Evolutionary conservation across 2,329 filamentous ascomycete species (phyloP).

Genomic region (Talaromyces sp.): DNA sequence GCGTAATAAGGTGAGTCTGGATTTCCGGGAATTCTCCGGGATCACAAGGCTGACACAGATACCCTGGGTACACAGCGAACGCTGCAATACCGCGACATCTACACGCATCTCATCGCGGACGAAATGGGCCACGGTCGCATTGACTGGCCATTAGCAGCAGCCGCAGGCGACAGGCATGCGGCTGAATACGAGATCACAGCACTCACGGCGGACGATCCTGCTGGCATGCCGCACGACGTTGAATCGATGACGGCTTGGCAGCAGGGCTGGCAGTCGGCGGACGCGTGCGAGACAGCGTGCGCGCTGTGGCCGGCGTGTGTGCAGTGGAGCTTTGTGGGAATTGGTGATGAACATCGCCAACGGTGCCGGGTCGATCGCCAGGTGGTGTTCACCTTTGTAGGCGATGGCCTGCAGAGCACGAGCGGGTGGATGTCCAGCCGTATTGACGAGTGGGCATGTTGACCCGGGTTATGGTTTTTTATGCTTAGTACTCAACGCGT

Average conservation of each 20-base stretch:
- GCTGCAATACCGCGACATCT: conserved; percentile 20
- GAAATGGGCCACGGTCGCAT: conserved; percentile 14
- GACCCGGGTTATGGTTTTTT: not conserved
- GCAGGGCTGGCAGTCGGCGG: conserved; percentile 19
- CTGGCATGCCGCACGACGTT: conserved; percentile 8
- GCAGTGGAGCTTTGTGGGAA: conserved; percentile 22
- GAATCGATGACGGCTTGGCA: conserved; percentile 14
- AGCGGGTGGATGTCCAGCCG: conserved; percentile 19
- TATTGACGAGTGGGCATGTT: conserved; percentile 4
- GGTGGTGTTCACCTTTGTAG: not conserved
- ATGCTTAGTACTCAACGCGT: no score
- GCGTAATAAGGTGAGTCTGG: conserved; percentile 14
- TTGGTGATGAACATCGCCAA: conserved; percentile 9
- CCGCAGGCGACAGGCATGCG: conserved; percentile 5
- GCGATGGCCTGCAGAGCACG: conserved; percentile 15
- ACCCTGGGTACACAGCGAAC: conserved; percentile 12
- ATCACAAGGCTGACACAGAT: not conserved
- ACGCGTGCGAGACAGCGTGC: conserved; percentile 20
- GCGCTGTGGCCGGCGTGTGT: conserved; percentile 19
- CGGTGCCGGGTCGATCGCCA: not conserved
- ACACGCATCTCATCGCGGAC: conserved; percentile 16
- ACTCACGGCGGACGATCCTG: conserved; percentile 12
- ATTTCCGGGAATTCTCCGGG: not conserved
- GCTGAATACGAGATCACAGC: conserved; percentile 17
- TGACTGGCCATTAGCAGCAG: conserved; percentile 22